Evolutionary conservation across 225 moss, liverwort and hornwort species (phyloP).

Genomic region (Asterella californica): DNA sequence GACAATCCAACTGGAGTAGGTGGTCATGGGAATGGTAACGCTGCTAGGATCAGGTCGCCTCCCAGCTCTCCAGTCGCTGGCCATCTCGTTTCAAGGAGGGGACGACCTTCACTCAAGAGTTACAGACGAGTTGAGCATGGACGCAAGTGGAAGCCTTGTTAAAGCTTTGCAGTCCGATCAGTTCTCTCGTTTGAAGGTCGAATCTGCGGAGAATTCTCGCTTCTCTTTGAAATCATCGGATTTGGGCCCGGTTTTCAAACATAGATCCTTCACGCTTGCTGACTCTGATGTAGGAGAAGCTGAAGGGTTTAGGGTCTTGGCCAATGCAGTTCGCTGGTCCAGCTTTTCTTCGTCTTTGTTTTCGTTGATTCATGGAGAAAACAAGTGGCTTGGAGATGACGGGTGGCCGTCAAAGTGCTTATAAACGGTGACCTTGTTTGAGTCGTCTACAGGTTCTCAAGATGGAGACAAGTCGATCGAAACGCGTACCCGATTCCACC

Average conservation of each 20-base stretch:
- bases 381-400: conserved; percentile 9
- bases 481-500: too few species aligned
- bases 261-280: neutral
- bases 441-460: neutral
- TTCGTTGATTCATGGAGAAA: neutral
- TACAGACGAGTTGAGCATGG: neutral
- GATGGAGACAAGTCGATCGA: neutral
- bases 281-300: neutral
- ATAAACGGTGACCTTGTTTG: neutral
- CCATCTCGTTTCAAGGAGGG: neutral
- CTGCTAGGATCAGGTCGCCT: neutral
- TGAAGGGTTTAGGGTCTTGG: neutral
- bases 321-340: neutral
- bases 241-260: neutral
- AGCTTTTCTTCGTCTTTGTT: conserved; percentile 3
- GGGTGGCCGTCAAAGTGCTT: neutral
- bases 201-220: neutral
- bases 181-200: neutral
- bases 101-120: neutral
- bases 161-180: neutral
- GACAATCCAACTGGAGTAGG: neutral
- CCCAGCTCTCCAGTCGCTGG: neutral
- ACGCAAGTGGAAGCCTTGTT: neutral
- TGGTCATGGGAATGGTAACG: neutral
- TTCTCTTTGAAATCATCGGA: neutral